Conservation (phyloP, 1,139 yeast species). For the Taphrina betulina region DNA sequence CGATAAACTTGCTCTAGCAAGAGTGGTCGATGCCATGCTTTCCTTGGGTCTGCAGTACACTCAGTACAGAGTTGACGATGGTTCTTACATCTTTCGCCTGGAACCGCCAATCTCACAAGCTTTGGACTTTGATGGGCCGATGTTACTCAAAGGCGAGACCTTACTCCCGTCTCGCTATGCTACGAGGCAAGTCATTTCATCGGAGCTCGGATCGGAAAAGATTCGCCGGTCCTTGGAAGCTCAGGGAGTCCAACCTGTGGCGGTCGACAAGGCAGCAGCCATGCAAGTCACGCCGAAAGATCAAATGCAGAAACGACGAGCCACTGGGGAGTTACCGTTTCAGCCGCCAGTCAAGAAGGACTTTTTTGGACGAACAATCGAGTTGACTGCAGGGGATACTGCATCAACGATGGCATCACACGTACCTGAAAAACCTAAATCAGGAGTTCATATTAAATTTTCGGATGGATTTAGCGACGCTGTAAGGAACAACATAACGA, state of each 20-base stretch:
- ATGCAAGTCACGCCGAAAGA: neutral
- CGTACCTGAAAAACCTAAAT: conserved; percentile 35
- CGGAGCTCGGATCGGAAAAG: conserved; percentile 36
- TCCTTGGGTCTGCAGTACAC: conserved; percentile 40
- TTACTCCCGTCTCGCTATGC: conserved; percentile 38
- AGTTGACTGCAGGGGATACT: conserved; percentile 1
- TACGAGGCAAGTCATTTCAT: conserved; percentile 40
- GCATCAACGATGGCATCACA: neutral
- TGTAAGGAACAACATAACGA: conserved; percentile 76
- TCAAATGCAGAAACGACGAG: conserved; percentile 32
- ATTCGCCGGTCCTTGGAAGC: conserved; percentile 13
- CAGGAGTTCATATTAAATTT: conserved; percentile 82
- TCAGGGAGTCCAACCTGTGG: conserved; percentile 1
- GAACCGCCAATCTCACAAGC: conserved; percentile 41
- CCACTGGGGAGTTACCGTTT: conserved; percentile 12
- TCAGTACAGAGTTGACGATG: conserved; percentile 43
- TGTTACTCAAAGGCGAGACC: conserved; percentile 11
- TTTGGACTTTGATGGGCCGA: conserved; percentile 10
- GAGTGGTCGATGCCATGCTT: conserved; percentile 41
- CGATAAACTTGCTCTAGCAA: conserved; percentile 36
- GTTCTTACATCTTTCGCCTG: conserved; percentile 41
- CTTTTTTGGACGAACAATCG: conserved; percentile 36
- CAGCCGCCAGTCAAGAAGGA: conserved; percentile 36
- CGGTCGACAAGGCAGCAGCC: conserved; percentile 9
- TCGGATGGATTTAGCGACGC: conserved; percentile 95